Evolutionary conservation across 495 filamentous ascomycete species (phyloP), one percentile per base, ranked within the genome.

Genomic region (Podospora australis): DNA sequence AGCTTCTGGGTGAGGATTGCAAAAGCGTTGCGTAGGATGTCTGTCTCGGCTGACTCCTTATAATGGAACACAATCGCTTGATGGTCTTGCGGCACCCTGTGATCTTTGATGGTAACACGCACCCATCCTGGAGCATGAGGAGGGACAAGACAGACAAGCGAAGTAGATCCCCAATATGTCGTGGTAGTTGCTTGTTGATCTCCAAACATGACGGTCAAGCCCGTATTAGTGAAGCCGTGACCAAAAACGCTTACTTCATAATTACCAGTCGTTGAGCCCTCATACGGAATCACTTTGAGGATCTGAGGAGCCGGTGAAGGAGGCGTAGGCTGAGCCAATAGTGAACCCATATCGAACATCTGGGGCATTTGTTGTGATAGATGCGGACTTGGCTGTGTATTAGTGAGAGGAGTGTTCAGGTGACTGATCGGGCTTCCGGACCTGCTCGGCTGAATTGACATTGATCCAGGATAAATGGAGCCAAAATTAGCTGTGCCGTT

Each of bases 131-230:
- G 72, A 35, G 72, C 70, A 10, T 78, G 65, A 23, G 90, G 88
- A 19, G 91, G 91, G 0, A 90, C 72, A 26, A 90, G 68, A 59
- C 88, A 95, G 32, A 94, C 87, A n/a, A 96, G 71, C 16, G 84
- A 86, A 35, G 78, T 82, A 43, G 85, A 79, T 19, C 87, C 86
- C 83, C 88, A 95, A 56, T 75, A 94, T 1, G 85, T 87, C 9
- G 87, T 91, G 8, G 84, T 86, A 1, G 81, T 84, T 8, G 91
- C 90, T 26, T 79, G 71, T 3, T 73, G 75, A 36, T 88, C 81
- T 14, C 90, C 90, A 64, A 96, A 96, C 56, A 90, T 82, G 48
- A 95, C 88, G 46, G 88, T 85, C 58, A 91, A 78, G 4, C 87
- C 87, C 38, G 82, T 78, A 28, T 78, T n/a, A n/a, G n/a, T 80